Evolutionary conservation across 2,329 filamentous ascomycete genomes (phyloP), one percentile per base, ranked within the genome.

Genomic region (Mollisia scopiformis): DNA sequence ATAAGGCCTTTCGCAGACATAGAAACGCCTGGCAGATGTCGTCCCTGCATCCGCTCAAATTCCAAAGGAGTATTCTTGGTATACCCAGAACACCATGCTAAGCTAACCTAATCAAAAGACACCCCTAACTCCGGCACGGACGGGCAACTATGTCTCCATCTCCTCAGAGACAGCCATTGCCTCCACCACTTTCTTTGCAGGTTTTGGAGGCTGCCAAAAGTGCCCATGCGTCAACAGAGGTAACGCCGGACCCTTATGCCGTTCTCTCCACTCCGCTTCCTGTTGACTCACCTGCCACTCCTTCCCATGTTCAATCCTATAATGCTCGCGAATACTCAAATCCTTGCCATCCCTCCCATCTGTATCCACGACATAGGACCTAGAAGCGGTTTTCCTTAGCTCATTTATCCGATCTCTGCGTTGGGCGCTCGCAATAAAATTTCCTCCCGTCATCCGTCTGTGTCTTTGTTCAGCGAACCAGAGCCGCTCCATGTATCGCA

Each of bases 401-500:
- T 41, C 16, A 41, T 62, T 62, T 19, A 62, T 59, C 5, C 39
- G 3, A 10, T 31, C 37, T 30, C 57, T n/a, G 1, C 25, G 53
- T 27, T 46, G n/a, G 2, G 23, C 14, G n/a, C 55, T 57, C 2
- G 61, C 61, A 27, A 30, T 21, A 4, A 55, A 50, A 52, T 41
- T 28, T 6, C 49, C 50, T 2, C 51, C 28, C 13, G 41, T 41
- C 41, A 14, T n/a, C 10, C 28, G 41, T 25, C 55, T 41, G 11
- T 27, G 23, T 28, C 27, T 21, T 25, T 63, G 58, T 46, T 52
- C 55, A 10, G 47, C 19, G 6, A n/a, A 54, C 62, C 62, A 61
- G 7, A 28, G n/a, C 3, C 46, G 27, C 23, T 63, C 62, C 33
- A 56, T 21, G 13, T 28, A 63, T 13, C n/a, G 31, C 62, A 63